Base-by-base conservation (phyloP, 2,329 filamentous ascomycete genomes). In the Penicillium concentricum region DNA sequence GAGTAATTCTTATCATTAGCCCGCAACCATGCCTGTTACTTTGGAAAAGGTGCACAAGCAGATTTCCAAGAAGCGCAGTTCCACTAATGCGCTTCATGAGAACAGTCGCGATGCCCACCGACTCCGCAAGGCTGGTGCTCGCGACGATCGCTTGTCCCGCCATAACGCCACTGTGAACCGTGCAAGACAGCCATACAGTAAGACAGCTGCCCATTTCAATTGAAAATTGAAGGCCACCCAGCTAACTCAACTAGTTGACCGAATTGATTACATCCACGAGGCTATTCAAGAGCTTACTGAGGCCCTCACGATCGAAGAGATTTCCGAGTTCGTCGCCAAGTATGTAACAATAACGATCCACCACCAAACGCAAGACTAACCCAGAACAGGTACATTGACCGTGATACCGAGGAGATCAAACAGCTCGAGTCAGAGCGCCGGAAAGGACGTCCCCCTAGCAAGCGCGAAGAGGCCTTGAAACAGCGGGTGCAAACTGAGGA, bases 11-110 rank as follows among this genome's bases (percentile, higher is more conserved):
- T 26, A 26, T 44, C 18, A 49, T 51, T 34, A 54, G 32, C 16
- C 42, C 42, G 24, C 44, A 61, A 68, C 30, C 52, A 96, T 96
- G 92, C 84, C 90, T 15, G 54, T 56, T 30, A 85, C 87, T 43
- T 78, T 97, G 7, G 79, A 85, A 61, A 97, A 97, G 73, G 89
- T 94, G 20, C 85, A 89, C 61, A 97, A 97, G 78, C 86, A 91
- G 62, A 93, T 97, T 62, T 80, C 86, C 34, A 96, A 96, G 79
- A 97, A 97, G 82, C 86, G 89, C 64, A 86, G 86, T 20, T 85
- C 86, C 38, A 82, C 91, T 45, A 87, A 87, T 30, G 82, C 88
- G 13, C 82, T 97, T 22, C 93, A 97, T 70, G 89, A 92, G 74
- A 91, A 91, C 72, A 96, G 92, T 59, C 84, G 94, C 64, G 91